These are phyloP conservation scores for Gnomoniopsis sp. DNA, from an alignment of 2,329 filamentous ascomycete genomes.

Conservation along the genomic window DNA sequence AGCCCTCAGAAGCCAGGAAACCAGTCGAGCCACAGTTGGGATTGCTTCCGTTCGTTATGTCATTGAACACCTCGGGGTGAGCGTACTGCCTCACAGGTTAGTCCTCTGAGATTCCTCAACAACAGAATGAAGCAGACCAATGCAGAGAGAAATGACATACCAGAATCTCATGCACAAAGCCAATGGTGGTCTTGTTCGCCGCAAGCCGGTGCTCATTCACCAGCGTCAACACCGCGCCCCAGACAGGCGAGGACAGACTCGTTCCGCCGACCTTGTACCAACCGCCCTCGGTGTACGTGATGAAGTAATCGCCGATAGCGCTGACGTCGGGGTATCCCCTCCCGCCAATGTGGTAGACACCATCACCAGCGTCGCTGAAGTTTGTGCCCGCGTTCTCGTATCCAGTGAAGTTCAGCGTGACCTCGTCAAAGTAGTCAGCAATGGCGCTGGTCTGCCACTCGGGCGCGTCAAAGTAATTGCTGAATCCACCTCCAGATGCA, in stretches of 20 bases:
- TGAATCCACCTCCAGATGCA: constrained; percentile 31
- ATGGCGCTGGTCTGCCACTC: constrained; percentile 27
- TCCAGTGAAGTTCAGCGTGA: constrained; percentile 25
- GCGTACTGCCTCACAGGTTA: constrained; percentile 19
- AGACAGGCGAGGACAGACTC: constrained; percentile 45
- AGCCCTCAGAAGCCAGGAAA: constrained; percentile 26
- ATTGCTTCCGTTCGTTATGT: constrained; percentile 26
- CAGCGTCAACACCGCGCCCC: constrained; percentile 44
- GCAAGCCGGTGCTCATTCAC: constrained; percentile 48
- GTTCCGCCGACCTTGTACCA: constrained; percentile 44
- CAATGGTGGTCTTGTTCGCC: constrained; percentile 42
- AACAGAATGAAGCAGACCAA: background rate
- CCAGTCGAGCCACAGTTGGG: constrained; percentile 29
- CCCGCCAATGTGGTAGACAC: constrained; percentile 40
- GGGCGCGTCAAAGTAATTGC: constrained; percentile 29
- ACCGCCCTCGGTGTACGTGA: constrained; percentile 31
- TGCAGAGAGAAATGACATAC: constrained; percentile 20
- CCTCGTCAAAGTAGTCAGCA: constrained; percentile 23
- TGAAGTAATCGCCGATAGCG: constrained; percentile 37
- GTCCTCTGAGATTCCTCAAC: background rate
- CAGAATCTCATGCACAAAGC: constrained; percentile 50
- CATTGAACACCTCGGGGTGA: constrained; percentile 29
- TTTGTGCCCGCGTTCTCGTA: constrained; percentile 36
- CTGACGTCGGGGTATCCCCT: constrained; percentile 48
- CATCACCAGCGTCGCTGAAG: constrained; percentile 28